A percentile compares a stretch with the other conserved stretches of the same genome.
Conservation (phyloP, 1,284 basidiomycete genomes). For the Sporisorium iseilematis-ciliati region DNA sequence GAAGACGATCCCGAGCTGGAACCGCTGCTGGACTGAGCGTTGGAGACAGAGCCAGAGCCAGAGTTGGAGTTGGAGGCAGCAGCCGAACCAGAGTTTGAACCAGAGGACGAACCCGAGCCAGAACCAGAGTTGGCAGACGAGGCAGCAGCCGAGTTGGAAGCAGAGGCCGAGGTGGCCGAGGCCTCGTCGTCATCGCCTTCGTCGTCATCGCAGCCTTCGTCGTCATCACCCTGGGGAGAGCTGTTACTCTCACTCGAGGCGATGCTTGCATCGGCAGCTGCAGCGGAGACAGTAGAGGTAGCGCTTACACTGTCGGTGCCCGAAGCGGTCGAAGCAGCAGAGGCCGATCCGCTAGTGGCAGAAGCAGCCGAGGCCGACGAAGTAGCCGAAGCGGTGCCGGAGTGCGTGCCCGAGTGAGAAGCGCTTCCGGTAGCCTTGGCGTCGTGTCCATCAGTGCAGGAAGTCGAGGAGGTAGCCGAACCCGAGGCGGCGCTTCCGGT, state of each 20-base stretch:
- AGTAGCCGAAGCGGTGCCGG: slow-evolving; percentile 10
- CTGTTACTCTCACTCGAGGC: slow-evolving; percentile 9
- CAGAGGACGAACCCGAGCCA: slow-evolving; percentile 11
- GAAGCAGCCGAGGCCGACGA: slow-evolving; percentile 3
- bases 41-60: slow-evolving; percentile 9
- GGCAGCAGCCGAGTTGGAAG: slow-evolving; percentile 8
- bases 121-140: slow-evolving; percentile 11
- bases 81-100: slow-evolving; percentile 15
- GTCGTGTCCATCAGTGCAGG: slow-evolving; percentile 15
- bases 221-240: slow-evolving; percentile 10
- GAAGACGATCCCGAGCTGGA: slow-evolving; percentile 20
- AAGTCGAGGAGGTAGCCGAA: slow-evolving; percentile 8
- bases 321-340: slow-evolving; percentile 11
- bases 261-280: slow-evolving; percentile 13
- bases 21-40: slow-evolving; percentile 15
- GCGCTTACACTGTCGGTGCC: slow-evolving; percentile 5
- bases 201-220: slow-evolving; percentile 27
- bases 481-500: slow-evolving; percentile 3
- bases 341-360: slow-evolving; percentile 1
- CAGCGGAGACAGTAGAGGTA: slow-evolving; percentile 18
- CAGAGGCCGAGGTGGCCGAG: slow-evolving; percentile 13
- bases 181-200: slow-evolving; percentile 11
- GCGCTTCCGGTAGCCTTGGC: not conserved
- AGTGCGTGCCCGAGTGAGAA: slow-evolving; percentile 1
- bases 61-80: slow-evolving; percentile 16